Conservation (phyloP, 495 filamentous ascomycete species). For the Oidiodendron maius region DNA sequence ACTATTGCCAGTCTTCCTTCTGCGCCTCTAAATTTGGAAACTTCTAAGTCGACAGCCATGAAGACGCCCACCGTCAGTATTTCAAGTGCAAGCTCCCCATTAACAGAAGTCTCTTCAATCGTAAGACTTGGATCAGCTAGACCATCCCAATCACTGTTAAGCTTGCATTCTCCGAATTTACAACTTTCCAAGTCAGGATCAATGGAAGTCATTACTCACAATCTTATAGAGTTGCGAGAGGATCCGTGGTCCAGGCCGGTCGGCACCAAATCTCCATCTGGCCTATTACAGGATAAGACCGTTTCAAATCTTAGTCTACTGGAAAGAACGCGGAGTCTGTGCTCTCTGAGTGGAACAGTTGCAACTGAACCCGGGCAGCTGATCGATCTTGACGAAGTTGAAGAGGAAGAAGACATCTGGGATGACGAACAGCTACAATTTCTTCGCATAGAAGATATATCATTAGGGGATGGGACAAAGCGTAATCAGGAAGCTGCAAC, state of each 20-base stretch:
- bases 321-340: too few species aligned
- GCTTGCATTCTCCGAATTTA: neutral
- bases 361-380: neutral
- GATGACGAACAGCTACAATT: neutral
- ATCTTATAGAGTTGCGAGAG: neutral
- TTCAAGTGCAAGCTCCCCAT: neutral
- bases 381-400: conserved; percentile 1
- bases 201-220: neutral
- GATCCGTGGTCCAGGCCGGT: neutral
- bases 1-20: neutral
- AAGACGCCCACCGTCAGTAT: neutral
- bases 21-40: neutral
- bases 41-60: neutral
- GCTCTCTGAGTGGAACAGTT: too few species aligned
- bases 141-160: neutral
- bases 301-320: too few species aligned
- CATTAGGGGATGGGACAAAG: neutral
- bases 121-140: neutral
- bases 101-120: neutral
- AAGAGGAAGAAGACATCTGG: neutral
- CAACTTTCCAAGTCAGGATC: neutral
- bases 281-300: too few species aligned
- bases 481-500: neutral
- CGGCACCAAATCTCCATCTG: too few species aligned
- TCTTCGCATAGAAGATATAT: conserved; percentile 9